Evolutionary conservation across 257 asterid species (phyloP).

Genomic region (Rubia yunnanensis): DNA sequence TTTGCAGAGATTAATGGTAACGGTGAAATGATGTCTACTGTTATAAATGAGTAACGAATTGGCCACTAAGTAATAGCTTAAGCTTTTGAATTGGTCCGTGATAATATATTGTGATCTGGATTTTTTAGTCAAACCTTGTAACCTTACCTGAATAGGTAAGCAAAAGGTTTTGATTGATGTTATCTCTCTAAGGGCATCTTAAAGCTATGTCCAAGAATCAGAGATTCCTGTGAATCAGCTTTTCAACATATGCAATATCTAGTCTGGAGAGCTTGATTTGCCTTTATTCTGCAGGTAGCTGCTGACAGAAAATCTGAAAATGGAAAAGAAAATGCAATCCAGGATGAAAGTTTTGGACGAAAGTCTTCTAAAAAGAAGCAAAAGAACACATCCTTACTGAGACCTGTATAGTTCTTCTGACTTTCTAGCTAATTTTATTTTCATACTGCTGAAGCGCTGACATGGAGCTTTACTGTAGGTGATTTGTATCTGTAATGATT

Average conservation of each 20-base stretch:
- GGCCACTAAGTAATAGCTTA: neutral
- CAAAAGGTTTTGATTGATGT: neutral
- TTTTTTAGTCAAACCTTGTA: neutral
- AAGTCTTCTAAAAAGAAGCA: slow-evolving; percentile 58
- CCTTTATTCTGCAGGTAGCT: slow-evolving; percentile 51
- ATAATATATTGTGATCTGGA: neutral
- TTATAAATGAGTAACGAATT: neutral
- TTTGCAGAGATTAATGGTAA: neutral
- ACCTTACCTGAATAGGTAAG: neutral
- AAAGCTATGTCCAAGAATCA: neutral
- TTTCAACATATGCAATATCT: neutral
- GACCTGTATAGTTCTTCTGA: slow-evolving; percentile 63
- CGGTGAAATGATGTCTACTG: neutral
- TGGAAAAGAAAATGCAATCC: slow-evolving; percentile 58
- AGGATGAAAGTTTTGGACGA: slow-evolving; percentile 44
- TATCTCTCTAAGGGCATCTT: neutral
- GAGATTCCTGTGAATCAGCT: neutral
- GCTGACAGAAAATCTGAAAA: slow-evolving; percentile 56
- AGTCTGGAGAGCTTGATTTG: neutral
- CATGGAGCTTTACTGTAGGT: slow-evolving; percentile 40
- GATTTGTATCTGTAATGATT: slow-evolving; percentile 92
- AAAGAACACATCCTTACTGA: slow-evolving; percentile 43
- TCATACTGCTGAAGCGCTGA: slow-evolving; percentile 27
- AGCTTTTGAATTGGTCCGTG: neutral
- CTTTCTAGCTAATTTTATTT: slow-evolving; percentile 8